Evolutionary conservation across 805 yeast genomes (phyloP).

Genomic region (Candida corydali): DNA sequence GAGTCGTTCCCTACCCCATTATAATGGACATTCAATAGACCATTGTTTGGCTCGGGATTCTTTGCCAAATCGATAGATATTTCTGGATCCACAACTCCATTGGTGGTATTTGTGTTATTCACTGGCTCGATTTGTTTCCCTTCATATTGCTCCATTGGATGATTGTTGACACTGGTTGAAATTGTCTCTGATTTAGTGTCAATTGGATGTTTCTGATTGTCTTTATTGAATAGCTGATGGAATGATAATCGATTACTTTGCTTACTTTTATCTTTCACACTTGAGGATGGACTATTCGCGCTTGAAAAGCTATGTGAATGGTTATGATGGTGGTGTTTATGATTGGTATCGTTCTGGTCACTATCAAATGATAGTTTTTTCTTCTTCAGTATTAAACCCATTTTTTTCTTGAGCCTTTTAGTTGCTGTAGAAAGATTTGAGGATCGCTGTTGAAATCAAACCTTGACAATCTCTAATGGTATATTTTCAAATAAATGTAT

Average conservation of each 20-base stretch:
- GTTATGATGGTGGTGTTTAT: background rate
- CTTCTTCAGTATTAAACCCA: conserved; percentile 6
- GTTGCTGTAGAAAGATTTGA: too few species aligned
- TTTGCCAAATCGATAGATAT: conserved; percentile 4
- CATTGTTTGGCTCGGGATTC: background rate
- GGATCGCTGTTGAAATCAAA: too few species aligned
- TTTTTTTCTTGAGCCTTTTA: too few species aligned
- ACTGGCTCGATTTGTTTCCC: too few species aligned
- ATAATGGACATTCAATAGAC: background rate
- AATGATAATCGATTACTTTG: conserved; percentile 2
- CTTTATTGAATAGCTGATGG: conserved; percentile 3
- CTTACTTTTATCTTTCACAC: background rate
- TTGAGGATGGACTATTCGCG: background rate
- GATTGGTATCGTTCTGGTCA: background rate
- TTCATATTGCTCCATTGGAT: too few species aligned
- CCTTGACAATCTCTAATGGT: too few species aligned
- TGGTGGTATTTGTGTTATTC: too few species aligned
- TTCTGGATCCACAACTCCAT: background rate
- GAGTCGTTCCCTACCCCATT: background rate
- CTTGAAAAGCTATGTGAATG: background rate
- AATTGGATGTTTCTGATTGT: background rate
- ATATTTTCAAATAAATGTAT: too few species aligned
- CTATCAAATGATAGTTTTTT: conserved; percentile 2
- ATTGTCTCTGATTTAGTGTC: background rate
- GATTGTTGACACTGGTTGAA: background rate